Evolutionary conservation across 305 asterid genomes (phyloP).

Genomic region (Fraxinus albicans): DNA sequence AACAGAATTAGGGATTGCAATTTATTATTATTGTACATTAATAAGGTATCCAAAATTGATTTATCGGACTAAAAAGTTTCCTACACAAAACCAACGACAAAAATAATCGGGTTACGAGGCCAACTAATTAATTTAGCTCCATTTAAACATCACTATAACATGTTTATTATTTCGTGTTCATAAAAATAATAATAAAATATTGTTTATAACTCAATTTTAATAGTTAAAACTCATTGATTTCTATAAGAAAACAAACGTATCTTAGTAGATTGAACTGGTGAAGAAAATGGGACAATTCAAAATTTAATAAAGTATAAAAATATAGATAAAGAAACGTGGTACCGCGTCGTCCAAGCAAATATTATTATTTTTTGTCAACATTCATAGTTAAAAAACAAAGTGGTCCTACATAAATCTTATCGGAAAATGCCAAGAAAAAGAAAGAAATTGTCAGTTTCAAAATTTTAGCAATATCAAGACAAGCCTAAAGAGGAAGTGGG

Average conservation of each 20-base stretch:
- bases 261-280: background rate
- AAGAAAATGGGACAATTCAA: background rate
- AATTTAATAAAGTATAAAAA: background rate
- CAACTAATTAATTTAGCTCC: background rate
- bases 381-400: background rate
- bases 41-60: too few species aligned
- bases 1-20: background rate
- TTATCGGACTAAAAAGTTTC: background rate
- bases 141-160: background rate
- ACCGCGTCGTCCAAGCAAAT: background rate
- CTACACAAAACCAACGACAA: background rate
- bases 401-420: background rate
- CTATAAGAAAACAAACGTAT: background rate
- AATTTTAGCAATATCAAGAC: background rate
- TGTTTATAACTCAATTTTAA: too few species aligned
- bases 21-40: background rate
- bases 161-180: too few species aligned
- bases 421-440: background rate
- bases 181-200: too few species aligned
- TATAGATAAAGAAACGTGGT: background rate
- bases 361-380: background rate
- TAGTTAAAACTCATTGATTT: background rate
- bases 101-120: background rate
- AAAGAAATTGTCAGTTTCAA: background rate
- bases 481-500: background rate